Evolutionary conservation across 257 asterid species (phyloP).

Genomic region (Plantago ovata): DNA sequence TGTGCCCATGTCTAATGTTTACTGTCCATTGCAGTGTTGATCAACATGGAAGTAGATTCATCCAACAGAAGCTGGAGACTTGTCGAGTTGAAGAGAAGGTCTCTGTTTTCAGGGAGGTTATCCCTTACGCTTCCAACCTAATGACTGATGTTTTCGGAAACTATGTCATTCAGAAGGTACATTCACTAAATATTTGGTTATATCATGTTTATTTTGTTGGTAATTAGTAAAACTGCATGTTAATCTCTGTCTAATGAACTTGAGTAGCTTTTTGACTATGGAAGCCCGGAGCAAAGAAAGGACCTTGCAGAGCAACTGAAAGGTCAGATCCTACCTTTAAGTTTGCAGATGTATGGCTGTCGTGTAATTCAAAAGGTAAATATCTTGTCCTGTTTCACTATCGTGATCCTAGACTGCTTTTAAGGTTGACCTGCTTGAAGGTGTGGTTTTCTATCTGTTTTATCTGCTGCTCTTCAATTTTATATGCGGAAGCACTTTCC

Average conservation of each 20-base stretch:
- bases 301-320: slow-evolving; percentile 46
- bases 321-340: slow-evolving; percentile 47
- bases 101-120: slow-evolving; percentile 46
- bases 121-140: slow-evolving; percentile 50
- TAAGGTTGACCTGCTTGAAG: neutral
- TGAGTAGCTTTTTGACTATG: slow-evolving; percentile 51
- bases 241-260: slow-evolving; percentile 10
- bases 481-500: neutral
- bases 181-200: slow-evolving; percentile 3
- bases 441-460: neutral
- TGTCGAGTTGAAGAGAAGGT: slow-evolving; percentile 51
- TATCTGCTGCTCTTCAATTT: neutral
- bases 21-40: slow-evolving; percentile 38
- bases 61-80: slow-evolving; percentile 55
- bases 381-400: slow-evolving; percentile 8
- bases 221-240: neutral
- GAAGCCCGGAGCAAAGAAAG: slow-evolving; percentile 44
- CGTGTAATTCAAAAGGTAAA: slow-evolving; percentile 67
- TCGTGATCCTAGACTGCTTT: slow-evolving; percentile 7
- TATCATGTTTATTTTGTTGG: slow-evolving; percentile 5
- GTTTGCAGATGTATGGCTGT: slow-evolving; percentile 70
- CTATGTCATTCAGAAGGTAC: slow-evolving; percentile 64
- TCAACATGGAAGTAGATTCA: slow-evolving; percentile 70
- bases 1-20: slow-evolving; percentile 3
- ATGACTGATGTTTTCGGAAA: slow-evolving; percentile 66